Conservation (phyloP, 139 green algal species). For the Auxenochlorella pyrenoidosa region DNA sequence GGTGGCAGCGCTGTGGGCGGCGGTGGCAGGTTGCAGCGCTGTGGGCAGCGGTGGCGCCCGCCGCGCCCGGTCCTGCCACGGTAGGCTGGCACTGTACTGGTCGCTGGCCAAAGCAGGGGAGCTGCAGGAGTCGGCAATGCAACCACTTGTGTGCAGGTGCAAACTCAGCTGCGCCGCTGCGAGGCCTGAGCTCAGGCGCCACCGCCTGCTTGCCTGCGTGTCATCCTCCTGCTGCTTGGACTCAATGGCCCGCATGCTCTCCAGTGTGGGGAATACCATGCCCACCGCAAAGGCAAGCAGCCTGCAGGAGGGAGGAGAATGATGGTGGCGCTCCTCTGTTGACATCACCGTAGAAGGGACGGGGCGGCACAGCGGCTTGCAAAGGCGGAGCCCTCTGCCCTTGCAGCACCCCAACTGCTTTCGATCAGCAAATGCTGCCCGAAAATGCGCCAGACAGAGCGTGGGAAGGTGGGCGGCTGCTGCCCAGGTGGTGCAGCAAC, state of each 20-base stretch:
- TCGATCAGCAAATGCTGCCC: neutral
- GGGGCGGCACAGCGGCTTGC: neutral
- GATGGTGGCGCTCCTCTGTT: no score
- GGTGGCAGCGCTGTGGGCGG: neutral
- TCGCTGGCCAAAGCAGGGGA: no score
- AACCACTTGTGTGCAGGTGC: no score
- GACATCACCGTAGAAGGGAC: neutral
- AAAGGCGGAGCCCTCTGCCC: neutral
- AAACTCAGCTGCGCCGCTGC: no score
- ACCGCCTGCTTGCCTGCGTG: slow-evolving; percentile 22
- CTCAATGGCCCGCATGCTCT: slow-evolving; percentile 50
- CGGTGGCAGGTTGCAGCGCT: no score
- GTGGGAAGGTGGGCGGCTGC: no score
- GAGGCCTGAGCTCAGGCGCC: no score
- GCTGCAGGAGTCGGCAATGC: no score
- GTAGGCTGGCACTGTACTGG: no score
- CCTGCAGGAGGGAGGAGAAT: neutral
- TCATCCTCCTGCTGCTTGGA: slow-evolving; percentile 29
- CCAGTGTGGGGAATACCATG: slow-evolving; percentile 42
- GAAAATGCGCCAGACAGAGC: neutral
- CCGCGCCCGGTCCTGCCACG: no score
- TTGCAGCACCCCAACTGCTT: neutral
- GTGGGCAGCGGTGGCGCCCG: no score
- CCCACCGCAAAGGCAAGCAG: slow-evolving; percentile 40
- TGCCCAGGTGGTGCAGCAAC: no score